phyloP scores from a whole-genome alignment of 2,329 filamentous ascomycete genomes.

The Beauveria rudraprayagi region DNA sequence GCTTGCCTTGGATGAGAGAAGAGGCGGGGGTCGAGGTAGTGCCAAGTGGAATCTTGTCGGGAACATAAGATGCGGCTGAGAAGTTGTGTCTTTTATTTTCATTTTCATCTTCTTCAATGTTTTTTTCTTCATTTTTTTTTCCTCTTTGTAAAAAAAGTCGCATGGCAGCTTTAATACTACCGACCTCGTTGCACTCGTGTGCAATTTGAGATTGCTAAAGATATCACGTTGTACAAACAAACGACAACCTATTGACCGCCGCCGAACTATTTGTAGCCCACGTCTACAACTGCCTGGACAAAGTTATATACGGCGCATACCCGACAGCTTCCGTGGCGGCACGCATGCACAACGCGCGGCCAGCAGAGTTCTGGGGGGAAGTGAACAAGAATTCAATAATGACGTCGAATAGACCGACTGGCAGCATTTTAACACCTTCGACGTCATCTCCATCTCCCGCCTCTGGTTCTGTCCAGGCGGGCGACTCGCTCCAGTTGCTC shows the following conservation, averaged over 20 bases:
- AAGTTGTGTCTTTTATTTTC: background rate
- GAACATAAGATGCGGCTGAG: conserved; percentile 2
- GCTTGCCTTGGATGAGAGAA: background rate
- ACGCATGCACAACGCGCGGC: background rate
- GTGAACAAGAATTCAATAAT: background rate
- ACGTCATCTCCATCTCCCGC: background rate
- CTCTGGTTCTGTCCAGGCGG: background rate
- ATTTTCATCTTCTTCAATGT: background rate
- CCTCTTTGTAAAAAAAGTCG: background rate
- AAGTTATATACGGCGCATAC: background rate
- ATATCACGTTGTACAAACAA: background rate
- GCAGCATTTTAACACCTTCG: background rate
- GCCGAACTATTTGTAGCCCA: background rate
- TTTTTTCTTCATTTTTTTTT: background rate
- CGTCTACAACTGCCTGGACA: background rate
- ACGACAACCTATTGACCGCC: background rate
- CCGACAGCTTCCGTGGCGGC: background rate
- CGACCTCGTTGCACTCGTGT: background rate
- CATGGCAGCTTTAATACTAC: background rate
- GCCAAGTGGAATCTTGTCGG: background rate
- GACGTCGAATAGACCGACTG: background rate
- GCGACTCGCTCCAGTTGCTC: background rate
- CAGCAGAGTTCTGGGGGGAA: background rate
- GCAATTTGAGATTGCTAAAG: background rate
- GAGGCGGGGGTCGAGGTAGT: background rate